phyloP scores from a whole-genome alignment of 306 rosid genomes.

The Hippophae gyantsensis region DNA sequence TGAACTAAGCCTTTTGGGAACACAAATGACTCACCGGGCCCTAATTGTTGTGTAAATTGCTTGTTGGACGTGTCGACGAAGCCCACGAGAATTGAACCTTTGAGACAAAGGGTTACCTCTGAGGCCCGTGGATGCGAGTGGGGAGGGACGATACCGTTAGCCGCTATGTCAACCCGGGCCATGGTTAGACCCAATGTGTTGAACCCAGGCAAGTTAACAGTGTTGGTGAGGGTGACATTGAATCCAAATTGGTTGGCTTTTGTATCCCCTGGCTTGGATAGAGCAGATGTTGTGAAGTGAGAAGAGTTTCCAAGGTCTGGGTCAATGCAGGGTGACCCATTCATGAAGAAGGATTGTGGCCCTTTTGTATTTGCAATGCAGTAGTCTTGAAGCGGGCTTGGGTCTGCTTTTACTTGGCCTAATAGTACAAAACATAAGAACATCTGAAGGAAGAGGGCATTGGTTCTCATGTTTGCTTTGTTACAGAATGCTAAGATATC shows the following conservation, averaged over 20 bases:
- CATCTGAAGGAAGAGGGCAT: slow-evolving; percentile 17
- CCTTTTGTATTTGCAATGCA: slow-evolving; percentile 48
- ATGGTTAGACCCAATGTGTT: slow-evolving; percentile 62
- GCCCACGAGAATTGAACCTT: slow-evolving; percentile 53
- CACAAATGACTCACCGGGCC: slow-evolving; percentile 60
- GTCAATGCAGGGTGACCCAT: slow-evolving; percentile 60
- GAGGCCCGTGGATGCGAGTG: slow-evolving; percentile 72
- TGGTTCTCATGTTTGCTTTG: slow-evolving; percentile 26
- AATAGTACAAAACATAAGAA: slow-evolving; percentile 20
- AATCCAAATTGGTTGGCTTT: slow-evolving; percentile 30
- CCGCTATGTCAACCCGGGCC: slow-evolving; percentile 17
- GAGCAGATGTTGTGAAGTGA: slow-evolving; percentile 46
- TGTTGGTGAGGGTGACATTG: slow-evolving; percentile 23
- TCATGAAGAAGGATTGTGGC: slow-evolving; percentile 22
- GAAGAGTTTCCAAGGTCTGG: slow-evolving; percentile 31
- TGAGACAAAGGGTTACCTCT: slow-evolving; percentile 33
- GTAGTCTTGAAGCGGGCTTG: slow-evolving; percentile 58
- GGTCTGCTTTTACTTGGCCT: slow-evolving; percentile 38
- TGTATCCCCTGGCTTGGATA: slow-evolving; percentile 39
- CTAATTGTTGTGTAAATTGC: slow-evolving; percentile 21
- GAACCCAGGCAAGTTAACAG: slow-evolving; percentile 50
- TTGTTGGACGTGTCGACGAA: slow-evolving; percentile 37
- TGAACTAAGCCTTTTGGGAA: slow-evolving; percentile 35
- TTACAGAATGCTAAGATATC: background rate
- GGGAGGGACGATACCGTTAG: slow-evolving; percentile 3